Base-by-base conservation (phyloP, 2,329 filamentous ascomycete genomes). In the Hymenoscyphus fraxineus region DNA sequence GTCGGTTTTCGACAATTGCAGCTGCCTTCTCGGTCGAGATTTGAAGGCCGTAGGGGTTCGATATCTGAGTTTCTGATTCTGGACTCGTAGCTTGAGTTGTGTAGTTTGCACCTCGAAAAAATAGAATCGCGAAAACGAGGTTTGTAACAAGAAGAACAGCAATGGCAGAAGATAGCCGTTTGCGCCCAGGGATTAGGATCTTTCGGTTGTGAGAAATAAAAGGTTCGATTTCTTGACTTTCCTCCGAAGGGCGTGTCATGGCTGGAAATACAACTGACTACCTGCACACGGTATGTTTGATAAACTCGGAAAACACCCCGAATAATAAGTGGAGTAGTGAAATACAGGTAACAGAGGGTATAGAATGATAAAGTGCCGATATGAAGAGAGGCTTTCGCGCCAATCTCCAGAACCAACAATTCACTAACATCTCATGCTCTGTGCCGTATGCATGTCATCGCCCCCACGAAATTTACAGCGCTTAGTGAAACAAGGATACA, bases 1-100 rank as follows among this genome's bases (percentile, higher is more conserved):
- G 60, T 56, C 51, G 47, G 39, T 40, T 61, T 41, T 61, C 60
- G 12, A 61, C 51, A 12, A 61, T 61, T 3, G 41, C 60, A 39
- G 60, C 60, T 56, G 19, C 60, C 39, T 61, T 61, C 6, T 59
- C 10, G 2, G 35, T 59, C 35, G 44, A 51, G 6, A 51, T 51
- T 22, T 19, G 44, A 12, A 51, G 19, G n/a, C n/a, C 44, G 19
- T 51, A 51, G 3, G 44, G n/a, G 19, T n/a, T 22, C 10, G 19
- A 9, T n/a, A 22, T n/a, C n/a, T 22, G 44, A 10, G 44, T 51
- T 51, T 9, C 44, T 7, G 44, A 7, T 12, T n/a, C 16, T 44
- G 41, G 15, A 16, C 41, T 44, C 41, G n/a, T n/a, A 44, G 41
- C 41, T 9, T 44, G 41, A 22, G n/a, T 51, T 19, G 44, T 22